Percentiles rank a stretch among this genome's conserved stretches.
Evolutionary conservation across 371 early-diverging fungal species (phyloP).

Genomic region (Nematocida sp.): DNA sequence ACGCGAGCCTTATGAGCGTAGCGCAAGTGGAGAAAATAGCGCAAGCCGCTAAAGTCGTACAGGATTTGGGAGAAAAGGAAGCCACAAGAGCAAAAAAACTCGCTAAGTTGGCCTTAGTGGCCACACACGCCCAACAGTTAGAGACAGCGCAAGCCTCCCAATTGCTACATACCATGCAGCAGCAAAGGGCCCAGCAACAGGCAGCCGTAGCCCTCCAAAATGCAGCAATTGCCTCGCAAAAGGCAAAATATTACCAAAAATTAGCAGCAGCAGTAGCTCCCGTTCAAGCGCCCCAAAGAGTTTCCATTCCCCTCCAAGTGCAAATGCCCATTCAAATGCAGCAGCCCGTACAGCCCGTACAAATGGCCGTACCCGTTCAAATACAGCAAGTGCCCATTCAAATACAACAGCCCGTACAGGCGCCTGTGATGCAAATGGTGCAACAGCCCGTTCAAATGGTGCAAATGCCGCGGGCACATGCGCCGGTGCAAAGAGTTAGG

Average conservation of each 20-base stretch:
- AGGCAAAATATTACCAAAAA: background rate
- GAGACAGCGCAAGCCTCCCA: conserved; percentile 3
- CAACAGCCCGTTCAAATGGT: conserved; percentile 5
- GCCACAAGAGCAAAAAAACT: conserved; percentile 26
- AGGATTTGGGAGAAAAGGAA: conserved; percentile 6
- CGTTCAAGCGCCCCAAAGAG: background rate
- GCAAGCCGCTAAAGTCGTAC: conserved; percentile 24
- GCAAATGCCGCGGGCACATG: background rate
- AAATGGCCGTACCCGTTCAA: background rate
- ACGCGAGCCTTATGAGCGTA: conserved; percentile 27
- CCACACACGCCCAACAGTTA: background rate
- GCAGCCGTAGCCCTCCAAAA: conserved; percentile 5
- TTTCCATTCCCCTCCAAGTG: background rate
- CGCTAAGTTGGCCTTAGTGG: conserved; percentile 22
- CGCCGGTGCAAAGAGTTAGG: background rate
- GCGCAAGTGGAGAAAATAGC: conserved; percentile 21
- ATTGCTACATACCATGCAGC: conserved; percentile 6
- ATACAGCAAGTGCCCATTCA: conserved; percentile 12
- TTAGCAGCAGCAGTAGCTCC: background rate
- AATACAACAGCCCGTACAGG: background rate
- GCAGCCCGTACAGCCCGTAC: background rate
- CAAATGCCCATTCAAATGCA: background rate
- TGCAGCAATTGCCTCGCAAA: background rate
- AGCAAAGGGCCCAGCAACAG: background rate
- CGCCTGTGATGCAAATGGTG: conserved; percentile 1